phyloP scores from a whole-genome alignment of 2,329 filamentous ascomycete species.

The Beauveria scarabaeidicola region DNA sequence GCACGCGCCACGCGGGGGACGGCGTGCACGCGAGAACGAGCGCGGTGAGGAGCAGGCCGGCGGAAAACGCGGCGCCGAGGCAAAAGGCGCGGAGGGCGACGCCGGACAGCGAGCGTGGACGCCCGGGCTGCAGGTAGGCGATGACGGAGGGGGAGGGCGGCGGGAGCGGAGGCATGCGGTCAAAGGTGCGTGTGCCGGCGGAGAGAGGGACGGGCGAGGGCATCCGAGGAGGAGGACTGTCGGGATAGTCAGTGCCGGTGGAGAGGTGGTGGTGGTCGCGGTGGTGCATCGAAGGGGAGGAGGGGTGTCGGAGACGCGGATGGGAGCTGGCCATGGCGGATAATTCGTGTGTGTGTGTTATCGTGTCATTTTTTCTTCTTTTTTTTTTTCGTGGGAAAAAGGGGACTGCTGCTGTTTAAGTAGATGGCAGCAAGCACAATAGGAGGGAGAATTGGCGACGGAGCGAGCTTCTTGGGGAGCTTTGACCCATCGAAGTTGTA shows the following conservation, averaged over 20 bases:
- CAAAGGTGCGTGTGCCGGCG: background rate
- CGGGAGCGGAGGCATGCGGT: background rate
- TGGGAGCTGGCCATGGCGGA: background rate
- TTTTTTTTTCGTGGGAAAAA: no score
- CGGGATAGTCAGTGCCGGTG: background rate
- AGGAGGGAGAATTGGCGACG: no score
- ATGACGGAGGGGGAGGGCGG: constrained; percentile 21
- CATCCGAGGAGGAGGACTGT: no score
- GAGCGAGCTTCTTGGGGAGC: no score
- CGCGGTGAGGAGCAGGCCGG: constrained; percentile 23
- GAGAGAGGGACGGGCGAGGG: background rate
- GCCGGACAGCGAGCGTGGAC: constrained; percentile 49
- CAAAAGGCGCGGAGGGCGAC: constrained; percentile 51
- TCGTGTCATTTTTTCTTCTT: background rate
- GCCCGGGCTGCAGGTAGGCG: constrained; percentile 27
- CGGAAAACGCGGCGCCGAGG: constrained; percentile 38
- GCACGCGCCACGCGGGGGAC: constrained; percentile 50
- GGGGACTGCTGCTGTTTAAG: no score
- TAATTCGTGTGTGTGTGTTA: background rate
- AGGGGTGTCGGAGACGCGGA: background rate
- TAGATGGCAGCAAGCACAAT: no score
- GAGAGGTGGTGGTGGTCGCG: background rate
- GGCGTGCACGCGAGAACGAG: constrained; percentile 27
- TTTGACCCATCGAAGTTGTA: no score
- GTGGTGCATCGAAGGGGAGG: background rate